Evolutionary conservation across 805 yeast species (phyloP).

Genomic region (Metschnikowia aberdeeniae): DNA sequence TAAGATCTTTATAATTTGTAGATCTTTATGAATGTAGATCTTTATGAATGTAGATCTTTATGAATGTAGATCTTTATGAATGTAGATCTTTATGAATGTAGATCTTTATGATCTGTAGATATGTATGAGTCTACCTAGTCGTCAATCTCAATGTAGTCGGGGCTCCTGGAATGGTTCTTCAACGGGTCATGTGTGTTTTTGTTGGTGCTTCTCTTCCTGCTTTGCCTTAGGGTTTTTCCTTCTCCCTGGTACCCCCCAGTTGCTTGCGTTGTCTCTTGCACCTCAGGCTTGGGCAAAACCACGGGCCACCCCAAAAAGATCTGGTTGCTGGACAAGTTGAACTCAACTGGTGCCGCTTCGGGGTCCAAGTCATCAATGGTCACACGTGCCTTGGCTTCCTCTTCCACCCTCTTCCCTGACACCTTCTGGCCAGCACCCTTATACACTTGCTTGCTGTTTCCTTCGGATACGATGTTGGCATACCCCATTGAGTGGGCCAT

Average conservation of each 20-base stretch:
- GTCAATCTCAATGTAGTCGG: conserved; percentile 80
- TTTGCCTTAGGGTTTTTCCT: conserved; percentile 73
- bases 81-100: no score
- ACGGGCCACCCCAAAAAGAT: conserved; percentile 92
- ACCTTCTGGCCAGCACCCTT: conserved; percentile 66
- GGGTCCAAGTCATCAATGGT: conserved; percentile 45
- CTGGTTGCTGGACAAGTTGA: conserved; percentile 77
- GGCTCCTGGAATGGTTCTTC: conserved; percentile 63
- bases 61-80: no score
- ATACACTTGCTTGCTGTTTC: conserved; percentile 31
- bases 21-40: no score
- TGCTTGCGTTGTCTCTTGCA: conserved; percentile 22
- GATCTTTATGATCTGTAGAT: background rate
- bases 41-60: no score
- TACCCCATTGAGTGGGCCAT: conserved; percentile 77
- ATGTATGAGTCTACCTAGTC: conserved; percentile 8
- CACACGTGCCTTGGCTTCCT: conserved; percentile 20
- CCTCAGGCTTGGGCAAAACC: conserved; percentile 36
- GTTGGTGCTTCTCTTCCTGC: conserved; percentile 62
- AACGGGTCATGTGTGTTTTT: conserved; percentile 41
- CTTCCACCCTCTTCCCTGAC: conserved; percentile 49
- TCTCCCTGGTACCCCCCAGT: conserved; percentile 49
- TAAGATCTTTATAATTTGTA: conserved; percentile 1
- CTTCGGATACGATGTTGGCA: conserved; percentile 49
- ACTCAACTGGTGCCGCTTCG: conserved; percentile 64